Conservation (phyloP, 73 alveolate species). For the Symbiodinium natans region DNA sequence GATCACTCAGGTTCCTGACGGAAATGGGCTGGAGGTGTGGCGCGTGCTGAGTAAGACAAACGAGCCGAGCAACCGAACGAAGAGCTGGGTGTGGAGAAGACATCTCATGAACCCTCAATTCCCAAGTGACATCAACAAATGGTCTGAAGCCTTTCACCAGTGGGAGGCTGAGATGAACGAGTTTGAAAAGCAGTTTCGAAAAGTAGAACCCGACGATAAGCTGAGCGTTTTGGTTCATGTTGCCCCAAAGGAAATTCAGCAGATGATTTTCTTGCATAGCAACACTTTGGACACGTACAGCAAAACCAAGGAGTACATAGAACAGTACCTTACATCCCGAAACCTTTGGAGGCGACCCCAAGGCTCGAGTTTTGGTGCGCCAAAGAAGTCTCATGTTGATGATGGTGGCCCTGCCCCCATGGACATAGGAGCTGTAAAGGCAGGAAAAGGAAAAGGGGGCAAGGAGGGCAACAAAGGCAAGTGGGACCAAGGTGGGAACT, state of each 20-base stretch:
- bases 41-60: too few species aligned
- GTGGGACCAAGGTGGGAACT: not conserved
- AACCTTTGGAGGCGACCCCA: slow-evolving; percentile 26
- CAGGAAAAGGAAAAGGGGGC: not conserved
- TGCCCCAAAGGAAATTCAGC: slow-evolving; percentile 35
- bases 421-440: not conserved
- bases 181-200: slow-evolving; percentile 5
- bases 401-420: not conserved
- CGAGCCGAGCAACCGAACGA: too few species aligned
- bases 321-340: not conserved
- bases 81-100: too few species aligned
- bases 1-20: too few species aligned
- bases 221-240: slow-evolving; percentile 1
- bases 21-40: too few species aligned
- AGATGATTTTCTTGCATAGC: slow-evolving; percentile 23
- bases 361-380: not conserved
- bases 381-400: not conserved
- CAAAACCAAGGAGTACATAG: not conserved
- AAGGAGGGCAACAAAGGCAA: not conserved
- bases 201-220: not conserved
- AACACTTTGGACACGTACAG: slow-evolving; percentile 18
- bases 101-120: not conserved
- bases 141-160: not conserved
- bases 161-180: slow-evolving; percentile 19
- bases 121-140: slow-evolving; percentile 1